phyloP scores from a whole-genome alignment of 768 basidiomycete genomes.

The Lactarius hatsudake region DNA sequence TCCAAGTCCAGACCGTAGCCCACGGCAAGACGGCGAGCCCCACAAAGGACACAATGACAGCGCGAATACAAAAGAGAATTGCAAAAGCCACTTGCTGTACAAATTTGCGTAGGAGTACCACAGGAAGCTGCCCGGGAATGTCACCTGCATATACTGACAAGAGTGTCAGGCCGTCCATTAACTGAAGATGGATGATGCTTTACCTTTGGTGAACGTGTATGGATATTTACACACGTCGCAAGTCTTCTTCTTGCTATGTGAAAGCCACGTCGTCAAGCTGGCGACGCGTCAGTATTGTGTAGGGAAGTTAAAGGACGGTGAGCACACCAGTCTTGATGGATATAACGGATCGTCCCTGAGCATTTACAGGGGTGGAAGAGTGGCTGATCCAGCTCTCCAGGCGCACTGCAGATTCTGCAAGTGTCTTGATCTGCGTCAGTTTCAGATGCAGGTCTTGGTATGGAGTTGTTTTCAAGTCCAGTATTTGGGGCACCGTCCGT shows the following conservation, averaged over 20 bases:
- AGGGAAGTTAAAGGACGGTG: neutral
- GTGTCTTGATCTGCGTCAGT: constrained; percentile 56
- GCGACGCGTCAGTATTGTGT: constrained; percentile 7
- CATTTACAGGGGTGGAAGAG: constrained; percentile 97
- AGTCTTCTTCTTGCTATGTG: constrained; percentile 89
- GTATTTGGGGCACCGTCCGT: constrained; percentile 14
- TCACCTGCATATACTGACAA: constrained; percentile 74
- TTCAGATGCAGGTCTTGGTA: constrained; percentile 11
- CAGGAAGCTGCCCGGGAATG: constrained; percentile 77
- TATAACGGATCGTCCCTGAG: constrained; percentile 94
- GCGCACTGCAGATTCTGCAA: constrained; percentile 94
- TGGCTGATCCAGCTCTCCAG: constrained; percentile 84
- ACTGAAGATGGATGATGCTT: constrained; percentile 3
- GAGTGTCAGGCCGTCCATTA: constrained; percentile 12
- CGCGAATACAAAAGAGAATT: constrained; percentile 61
- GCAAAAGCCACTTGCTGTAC: constrained; percentile 61
- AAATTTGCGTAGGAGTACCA: constrained; percentile 61
- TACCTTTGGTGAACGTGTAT: constrained; percentile 91
- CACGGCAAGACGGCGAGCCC: constrained; percentile 90
- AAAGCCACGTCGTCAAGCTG: constrained; percentile 92
- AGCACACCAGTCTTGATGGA: constrained; percentile 91
- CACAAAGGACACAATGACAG: constrained; percentile 66
- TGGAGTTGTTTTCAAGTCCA: constrained; percentile 7
- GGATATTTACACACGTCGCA: constrained; percentile 97
- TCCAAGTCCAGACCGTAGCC: constrained; percentile 88